A percentile compares a stretch with the other conserved stretches of the same genome.
Conservation (phyloP, 768 basidiomycete genomes). For the Peribolospora kevripleyi region DNA sequence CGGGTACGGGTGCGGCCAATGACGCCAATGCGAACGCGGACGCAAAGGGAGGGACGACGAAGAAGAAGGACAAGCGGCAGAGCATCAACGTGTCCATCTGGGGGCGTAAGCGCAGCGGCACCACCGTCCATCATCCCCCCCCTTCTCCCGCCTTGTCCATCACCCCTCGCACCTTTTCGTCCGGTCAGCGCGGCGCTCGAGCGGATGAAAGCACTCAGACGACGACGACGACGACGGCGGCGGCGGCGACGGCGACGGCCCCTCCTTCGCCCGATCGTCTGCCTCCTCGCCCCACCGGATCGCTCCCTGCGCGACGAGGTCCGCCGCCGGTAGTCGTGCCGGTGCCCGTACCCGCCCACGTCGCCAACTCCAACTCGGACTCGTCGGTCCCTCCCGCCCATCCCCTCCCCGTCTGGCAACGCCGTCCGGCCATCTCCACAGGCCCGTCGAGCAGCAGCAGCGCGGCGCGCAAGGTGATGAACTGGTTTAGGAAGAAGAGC, state of each 20-base stretch:
- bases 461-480: constrained; percentile 76
- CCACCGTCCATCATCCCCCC: no score
- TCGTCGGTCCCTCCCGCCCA: constrained; percentile 41
- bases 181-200: not conserved
- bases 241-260: no score
- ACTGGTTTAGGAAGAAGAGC: constrained; percentile 55
- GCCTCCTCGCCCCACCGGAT: not conserved
- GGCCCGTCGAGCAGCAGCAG: constrained; percentile 11
- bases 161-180: not conserved
- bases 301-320: not conserved
- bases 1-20: not conserved
- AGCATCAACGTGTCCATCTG: no score
- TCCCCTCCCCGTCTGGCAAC: no score
- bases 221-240: not conserved
- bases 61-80: no score
- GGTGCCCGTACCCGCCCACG: not conserved
- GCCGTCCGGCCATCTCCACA: constrained; percentile 15
- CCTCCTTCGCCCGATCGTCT: not conserved
- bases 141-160: no score
- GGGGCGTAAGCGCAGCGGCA: no score
- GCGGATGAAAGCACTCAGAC: constrained; percentile 2
- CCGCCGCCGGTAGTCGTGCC: not conserved
- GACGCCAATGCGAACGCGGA: not conserved
- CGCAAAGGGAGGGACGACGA: not conserved
- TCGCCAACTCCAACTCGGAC: not conserved